These are phyloP conservation scores for Daldinia concentrica DNA, from an alignment of 495 filamentous ascomycete genomes.

Conservation along the genomic window DNA sequence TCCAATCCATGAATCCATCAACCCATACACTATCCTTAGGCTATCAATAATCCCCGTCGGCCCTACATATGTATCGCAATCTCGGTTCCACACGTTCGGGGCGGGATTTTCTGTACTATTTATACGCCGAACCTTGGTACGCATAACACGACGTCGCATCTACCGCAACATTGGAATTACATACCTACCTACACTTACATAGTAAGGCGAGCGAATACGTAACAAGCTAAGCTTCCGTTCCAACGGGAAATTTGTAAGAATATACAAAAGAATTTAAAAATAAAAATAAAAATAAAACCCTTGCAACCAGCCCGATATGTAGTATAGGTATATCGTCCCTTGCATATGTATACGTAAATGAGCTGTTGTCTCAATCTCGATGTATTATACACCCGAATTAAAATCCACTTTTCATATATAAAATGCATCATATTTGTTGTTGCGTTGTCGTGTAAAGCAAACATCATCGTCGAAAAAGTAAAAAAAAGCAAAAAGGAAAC, in stretches of 20 bases:
- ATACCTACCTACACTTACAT: too few species aligned
- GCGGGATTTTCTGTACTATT: background rate
- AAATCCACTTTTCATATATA: background rate
- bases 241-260: too few species aligned
- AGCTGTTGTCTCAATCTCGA: background rate
- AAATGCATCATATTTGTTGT: background rate
- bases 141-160: background rate
- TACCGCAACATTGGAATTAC: background rate
- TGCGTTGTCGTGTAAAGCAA: background rate
- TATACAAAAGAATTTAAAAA: too few species aligned
- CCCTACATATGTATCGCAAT: background rate
- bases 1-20: too few species aligned
- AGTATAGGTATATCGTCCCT: background rate
- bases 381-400: background rate
- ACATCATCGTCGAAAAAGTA: background rate
- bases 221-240: background rate
- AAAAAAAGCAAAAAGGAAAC: background rate
- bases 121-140: background rate
- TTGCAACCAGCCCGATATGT: too few species aligned
- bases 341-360: background rate
- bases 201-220: background rate
- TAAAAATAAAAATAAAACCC: too few species aligned
- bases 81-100: conserved; percentile 25
- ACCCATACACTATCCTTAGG: background rate
- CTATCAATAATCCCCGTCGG: background rate